Percentiles rank a stretch among this genome's conserved stretches.
These are phyloP conservation scores for Pharnaceum exiguum DNA, from an alignment of 148 eudicot species.

Conservation along the genomic window DNA sequence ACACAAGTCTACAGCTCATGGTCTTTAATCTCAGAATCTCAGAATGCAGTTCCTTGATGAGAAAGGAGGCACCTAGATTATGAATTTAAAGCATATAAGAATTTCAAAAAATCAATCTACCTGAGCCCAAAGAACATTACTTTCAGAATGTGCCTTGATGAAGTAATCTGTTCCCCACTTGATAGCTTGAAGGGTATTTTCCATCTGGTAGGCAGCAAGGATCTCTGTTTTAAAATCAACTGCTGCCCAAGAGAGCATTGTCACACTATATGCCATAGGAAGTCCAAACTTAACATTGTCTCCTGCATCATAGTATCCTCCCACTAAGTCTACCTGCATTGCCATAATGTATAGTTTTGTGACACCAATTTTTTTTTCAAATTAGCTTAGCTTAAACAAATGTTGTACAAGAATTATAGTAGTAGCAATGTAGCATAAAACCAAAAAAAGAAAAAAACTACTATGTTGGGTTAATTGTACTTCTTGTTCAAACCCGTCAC, in stretches of 20 bases:
- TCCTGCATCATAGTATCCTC: constrained; percentile 94
- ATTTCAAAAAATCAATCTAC: constrained; percentile 15
- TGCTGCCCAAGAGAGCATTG: constrained; percentile 73
- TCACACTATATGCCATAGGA: constrained; percentile 86
- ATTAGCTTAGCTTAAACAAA: neutral
- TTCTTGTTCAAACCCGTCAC: constrained; percentile 59
- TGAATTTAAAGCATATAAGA: neutral
- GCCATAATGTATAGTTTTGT: neutral
- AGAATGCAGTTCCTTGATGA: neutral
- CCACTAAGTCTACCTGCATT: constrained; percentile 78
- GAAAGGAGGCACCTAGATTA: neutral
- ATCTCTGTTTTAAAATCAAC: constrained; percentile 45
- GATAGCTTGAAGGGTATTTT: constrained; percentile 53
- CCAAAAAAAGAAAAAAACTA: neutral
- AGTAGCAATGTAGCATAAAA: neutral
- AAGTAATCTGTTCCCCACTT: constrained; percentile 92
- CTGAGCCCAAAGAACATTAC: constrained; percentile 78
- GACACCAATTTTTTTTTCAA: neutral
- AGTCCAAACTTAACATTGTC: constrained; percentile 90
- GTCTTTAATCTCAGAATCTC: too few species aligned
- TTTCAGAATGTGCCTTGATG: constrained; percentile 67
- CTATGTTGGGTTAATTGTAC: too few species aligned
- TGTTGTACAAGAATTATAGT: neutral
- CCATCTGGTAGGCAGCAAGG: constrained; percentile 49
- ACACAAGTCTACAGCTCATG: too few species aligned